These are phyloP conservation scores for Brassica rapa DNA, from an alignment of 345 rosid genomes.

Conservation along the genomic window DNA sequence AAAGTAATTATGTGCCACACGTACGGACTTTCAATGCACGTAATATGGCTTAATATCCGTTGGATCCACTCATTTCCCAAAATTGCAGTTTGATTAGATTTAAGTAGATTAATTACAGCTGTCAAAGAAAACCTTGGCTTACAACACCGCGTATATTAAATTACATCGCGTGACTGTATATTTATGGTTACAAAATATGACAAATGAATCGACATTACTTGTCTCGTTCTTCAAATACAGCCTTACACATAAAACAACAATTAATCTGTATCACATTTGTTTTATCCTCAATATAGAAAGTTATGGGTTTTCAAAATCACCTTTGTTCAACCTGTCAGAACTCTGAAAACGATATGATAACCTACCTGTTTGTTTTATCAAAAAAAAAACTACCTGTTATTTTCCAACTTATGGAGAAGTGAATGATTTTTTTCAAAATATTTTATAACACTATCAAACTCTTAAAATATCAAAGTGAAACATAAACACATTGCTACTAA, in stretches of 20 bases:
- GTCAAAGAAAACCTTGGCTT: neutral
- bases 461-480: neutral
- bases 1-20: neutral
- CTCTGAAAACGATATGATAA: neutral
- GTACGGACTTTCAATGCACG: neutral
- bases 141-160: constrained; percentile 24
- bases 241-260: neutral
- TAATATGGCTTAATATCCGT: neutral
- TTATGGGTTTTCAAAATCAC: neutral
- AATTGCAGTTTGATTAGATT: neutral
- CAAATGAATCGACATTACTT: constrained; percentile 9
- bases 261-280: neutral
- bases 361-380: neutral
- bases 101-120: constrained; percentile 10
- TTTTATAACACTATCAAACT: neutral
- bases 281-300: constrained; percentile 11
- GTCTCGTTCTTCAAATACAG: constrained; percentile 27
- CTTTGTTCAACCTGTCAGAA: neutral
- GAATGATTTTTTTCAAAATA: no score
- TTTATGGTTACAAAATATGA: neutral
- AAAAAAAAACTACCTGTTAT: neutral
- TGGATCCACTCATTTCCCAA: neutral
- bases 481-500: neutral
- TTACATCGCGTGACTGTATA: constrained; percentile 8
- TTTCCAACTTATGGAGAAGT: neutral